A percentile compares a stretch with the other conserved stretches of the same genome.
phyloP scores from a whole-genome alignment of 2,329 filamentous ascomycete species.

The Coniosporium tulheliwenetii region DNA sequence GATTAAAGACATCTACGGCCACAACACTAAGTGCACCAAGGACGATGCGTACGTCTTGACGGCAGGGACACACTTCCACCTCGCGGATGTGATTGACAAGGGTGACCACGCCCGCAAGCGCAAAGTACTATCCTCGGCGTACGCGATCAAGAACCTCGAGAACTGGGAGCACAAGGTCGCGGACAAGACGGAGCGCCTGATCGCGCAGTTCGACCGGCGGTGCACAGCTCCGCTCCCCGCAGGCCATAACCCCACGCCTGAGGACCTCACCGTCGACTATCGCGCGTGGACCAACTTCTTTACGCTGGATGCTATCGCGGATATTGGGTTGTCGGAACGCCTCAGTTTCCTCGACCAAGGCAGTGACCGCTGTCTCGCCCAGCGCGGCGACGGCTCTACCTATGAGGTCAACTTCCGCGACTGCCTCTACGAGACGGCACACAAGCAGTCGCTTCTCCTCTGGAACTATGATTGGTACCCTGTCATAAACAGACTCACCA shows the following conservation, averaged over 20 bases:
- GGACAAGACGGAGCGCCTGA: constrained; percentile 31
- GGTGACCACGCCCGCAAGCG: constrained; percentile 36
- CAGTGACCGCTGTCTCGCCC: constrained; percentile 26
- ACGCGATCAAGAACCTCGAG: constrained; percentile 38
- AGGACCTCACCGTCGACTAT: constrained; percentile 33
- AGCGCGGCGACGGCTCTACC: constrained; percentile 20
- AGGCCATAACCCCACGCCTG: constrained; percentile 10
- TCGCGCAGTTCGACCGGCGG: constrained; percentile 26
- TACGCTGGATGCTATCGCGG: constrained; percentile 39
- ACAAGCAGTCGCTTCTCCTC: constrained; percentile 25
- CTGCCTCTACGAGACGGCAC: constrained; percentile 15
- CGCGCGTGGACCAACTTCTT: constrained; percentile 40
- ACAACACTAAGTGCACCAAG: constrained; percentile 33
- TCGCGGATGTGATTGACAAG: constrained; percentile 37
- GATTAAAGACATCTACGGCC: constrained; percentile 31
- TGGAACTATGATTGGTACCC: not conserved
- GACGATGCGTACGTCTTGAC: constrained; percentile 30
- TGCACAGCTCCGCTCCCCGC: constrained; percentile 23
- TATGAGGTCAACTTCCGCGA: not conserved
- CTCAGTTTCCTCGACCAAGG: constrained; percentile 37
- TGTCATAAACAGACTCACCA: not conserved
- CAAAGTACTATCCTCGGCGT: constrained; percentile 33
- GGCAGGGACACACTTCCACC: constrained; percentile 33
- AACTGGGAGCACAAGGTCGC: constrained; percentile 39
- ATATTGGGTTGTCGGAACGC: constrained; percentile 37